These are phyloP conservation scores for Termitomyces sp. DNA, from an alignment of 768 basidiomycete species.

Conservation along the genomic window DNA sequence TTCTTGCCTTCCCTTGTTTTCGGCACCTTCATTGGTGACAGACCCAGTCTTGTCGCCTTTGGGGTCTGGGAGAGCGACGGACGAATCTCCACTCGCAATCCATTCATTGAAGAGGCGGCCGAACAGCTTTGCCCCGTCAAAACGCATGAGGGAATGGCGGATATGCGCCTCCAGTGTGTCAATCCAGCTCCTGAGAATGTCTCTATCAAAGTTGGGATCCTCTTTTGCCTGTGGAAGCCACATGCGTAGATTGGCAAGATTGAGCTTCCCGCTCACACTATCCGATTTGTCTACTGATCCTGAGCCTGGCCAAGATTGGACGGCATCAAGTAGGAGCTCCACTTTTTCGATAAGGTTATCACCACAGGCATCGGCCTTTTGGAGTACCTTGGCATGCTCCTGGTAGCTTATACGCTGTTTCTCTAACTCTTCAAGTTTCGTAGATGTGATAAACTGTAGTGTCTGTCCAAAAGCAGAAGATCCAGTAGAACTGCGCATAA, in stretches of 20 bases:
- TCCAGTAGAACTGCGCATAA: not conserved
- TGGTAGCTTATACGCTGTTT: conserved; percentile 31
- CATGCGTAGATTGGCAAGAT: conserved; percentile 24
- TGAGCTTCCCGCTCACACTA: conserved; percentile 19
- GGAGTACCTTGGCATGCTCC: conserved; percentile 26
- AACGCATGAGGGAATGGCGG: conserved; percentile 26
- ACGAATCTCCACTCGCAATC: conserved; percentile 36
- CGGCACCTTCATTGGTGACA: conserved; percentile 12
- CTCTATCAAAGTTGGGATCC: conserved; percentile 32
- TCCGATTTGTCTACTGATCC: conserved; percentile 14
- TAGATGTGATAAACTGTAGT: conserved; percentile 35
- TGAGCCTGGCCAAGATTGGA: conserved; percentile 30
- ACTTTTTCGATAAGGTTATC: conserved; percentile 23
- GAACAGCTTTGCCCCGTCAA: conserved; percentile 35
- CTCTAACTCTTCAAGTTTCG: conserved; percentile 38
- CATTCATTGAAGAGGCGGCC: conserved; percentile 39
- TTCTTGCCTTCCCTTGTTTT: conserved; percentile 33
- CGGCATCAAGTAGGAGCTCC: conserved; percentile 27
- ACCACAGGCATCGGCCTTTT: conserved; percentile 17
- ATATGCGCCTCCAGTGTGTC: conserved; percentile 34
- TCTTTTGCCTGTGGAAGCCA: conserved; percentile 35
- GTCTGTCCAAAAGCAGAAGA: conserved; percentile 29
- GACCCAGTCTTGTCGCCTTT: conserved; percentile 5
- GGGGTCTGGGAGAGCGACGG: conserved; percentile 16
- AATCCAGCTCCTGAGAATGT: conserved; percentile 30